phyloP scores from a whole-genome alignment of 371 early-diverging fungal genomes.

The Circinella umbellata region DNA sequence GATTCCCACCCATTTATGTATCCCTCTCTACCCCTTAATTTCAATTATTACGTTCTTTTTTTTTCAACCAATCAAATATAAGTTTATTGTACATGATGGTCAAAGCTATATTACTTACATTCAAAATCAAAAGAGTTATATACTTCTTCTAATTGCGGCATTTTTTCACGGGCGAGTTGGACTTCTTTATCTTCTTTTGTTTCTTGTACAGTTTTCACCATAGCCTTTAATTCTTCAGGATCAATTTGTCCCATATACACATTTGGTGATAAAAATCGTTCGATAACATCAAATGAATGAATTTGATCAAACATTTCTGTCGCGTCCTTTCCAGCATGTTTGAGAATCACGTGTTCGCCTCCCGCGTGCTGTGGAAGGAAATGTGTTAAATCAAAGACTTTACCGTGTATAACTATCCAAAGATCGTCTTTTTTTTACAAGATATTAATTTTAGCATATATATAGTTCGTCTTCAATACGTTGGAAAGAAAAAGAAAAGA shows the following conservation, averaged over 20 bases:
- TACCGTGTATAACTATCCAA: slow-evolving; percentile 85
- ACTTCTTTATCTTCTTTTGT: slow-evolving; percentile 45
- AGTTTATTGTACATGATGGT: too few relatives aligned
- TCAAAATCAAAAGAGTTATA: slow-evolving; percentile 82
- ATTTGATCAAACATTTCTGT: slow-evolving; percentile 84
- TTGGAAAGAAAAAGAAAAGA: neutral
- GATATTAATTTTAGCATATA: too few relatives aligned
- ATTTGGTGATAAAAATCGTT: slow-evolving; percentile 57
- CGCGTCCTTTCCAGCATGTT: slow-evolving; percentile 80
- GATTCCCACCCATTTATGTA: too few relatives aligned
- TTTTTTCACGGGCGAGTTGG: slow-evolving; percentile 45
- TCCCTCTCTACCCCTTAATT: too few relatives aligned
- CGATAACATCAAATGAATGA: slow-evolving; percentile 62
- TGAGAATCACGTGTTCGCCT: slow-evolving; percentile 67
- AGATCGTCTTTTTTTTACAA: slow-evolving; percentile 56
- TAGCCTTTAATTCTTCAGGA: slow-evolving; percentile 18
- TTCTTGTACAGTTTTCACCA: slow-evolving; percentile 18
- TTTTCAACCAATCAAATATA: too few relatives aligned
- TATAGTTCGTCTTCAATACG: neutral
- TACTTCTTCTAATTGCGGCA: slow-evolving; percentile 67
- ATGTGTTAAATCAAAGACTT: slow-evolving; percentile 85
- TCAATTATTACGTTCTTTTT: too few relatives aligned
- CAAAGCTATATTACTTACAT: slow-evolving; percentile 27
- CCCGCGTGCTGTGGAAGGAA: slow-evolving; percentile 78
- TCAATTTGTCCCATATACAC: slow-evolving; percentile 51